Evolutionary conservation across 305 asterid species (phyloP), one percentile per base, ranked within the genome.

Genomic region (Caryopteris hybrid): DNA sequence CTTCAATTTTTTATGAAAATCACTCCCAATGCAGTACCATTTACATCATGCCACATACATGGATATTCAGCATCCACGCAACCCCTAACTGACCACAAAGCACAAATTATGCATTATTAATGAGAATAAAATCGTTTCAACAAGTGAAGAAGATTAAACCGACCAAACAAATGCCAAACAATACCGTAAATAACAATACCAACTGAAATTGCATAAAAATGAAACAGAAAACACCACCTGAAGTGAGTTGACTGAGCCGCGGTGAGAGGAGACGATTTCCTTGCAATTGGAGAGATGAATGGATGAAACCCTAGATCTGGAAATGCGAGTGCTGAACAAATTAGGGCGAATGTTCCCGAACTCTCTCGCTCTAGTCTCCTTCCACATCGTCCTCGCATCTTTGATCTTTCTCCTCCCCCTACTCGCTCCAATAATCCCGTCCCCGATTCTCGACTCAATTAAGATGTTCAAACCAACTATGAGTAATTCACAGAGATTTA

Each of bases 341-440:
- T 83, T 80, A 83, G 97, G 88, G 79, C 86, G 89, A 64, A 88
- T 84, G 79, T 81, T 91, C 77, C 99, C 97, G 77, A 81, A 74
- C 78, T 91, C 95, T 84, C 99, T 79, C 74, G 88, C 89, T 88
- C 83, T 83, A 80, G 79, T 90, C 87, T 88, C 93, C 94, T 91
- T 94, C 96, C 96, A 94, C 99, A 94, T 92, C 87, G 72, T 87
- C 99, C 96, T 86, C 90, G 99, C 97, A 90, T 88, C 95, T 84
- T 84, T 68, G 77, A 76, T 76, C 79, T 87, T 61, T 57, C 79
- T 76, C 79, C 80, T 48, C 74, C 76, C 66, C 64, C 51, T 42
- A 53, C 41, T 62, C 52, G 66, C 67, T 39, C 76, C 69, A 60
- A 66, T 56, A 34, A 56, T 10, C 45, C 68, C 61, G 72, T 75